A percentile compares a stretch with the other conserved stretches of the same genome.
Conservation (phyloP, 2,329 filamentous ascomycete species). For the Alternaria brassicae region DNA sequence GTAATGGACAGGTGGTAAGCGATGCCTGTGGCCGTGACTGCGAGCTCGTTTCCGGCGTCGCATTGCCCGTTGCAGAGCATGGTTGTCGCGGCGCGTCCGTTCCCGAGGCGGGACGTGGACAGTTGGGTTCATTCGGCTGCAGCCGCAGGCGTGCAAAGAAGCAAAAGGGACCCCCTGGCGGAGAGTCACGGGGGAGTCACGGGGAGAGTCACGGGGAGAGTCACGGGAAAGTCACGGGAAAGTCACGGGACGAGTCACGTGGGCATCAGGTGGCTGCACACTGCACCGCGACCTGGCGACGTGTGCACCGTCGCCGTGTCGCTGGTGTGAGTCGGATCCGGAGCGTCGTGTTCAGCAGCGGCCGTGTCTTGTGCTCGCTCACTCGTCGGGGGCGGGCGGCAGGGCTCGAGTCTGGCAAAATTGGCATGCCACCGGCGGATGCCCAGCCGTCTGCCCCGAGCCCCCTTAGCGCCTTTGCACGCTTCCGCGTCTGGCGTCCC, state of each 20-base stretch:
- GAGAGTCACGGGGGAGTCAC: too few relatives aligned
- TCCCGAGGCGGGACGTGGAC: slow-evolving; percentile 10
- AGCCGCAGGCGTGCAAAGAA: slow-evolving; percentile 12
- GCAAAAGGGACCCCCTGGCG: slow-evolving; percentile 3
- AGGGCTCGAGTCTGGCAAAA: slow-evolving; percentile 7
- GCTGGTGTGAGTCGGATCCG: not conserved
- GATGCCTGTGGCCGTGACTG: not conserved
- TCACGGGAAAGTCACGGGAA: too few relatives aligned
- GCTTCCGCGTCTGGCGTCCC: slow-evolving; percentile 16
- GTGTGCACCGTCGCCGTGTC: not conserved
- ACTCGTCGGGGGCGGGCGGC: not conserved
- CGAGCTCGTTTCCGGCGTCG: not conserved
- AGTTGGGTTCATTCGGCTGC: slow-evolving; percentile 11
- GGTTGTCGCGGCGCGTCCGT: slow-evolving; percentile 10
- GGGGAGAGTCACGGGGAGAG: too few relatives aligned
- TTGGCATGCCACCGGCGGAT: slow-evolving; percentile 13
- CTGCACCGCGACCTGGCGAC: too few relatives aligned
- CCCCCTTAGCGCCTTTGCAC: slow-evolving; percentile 9
- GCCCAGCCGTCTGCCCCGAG: slow-evolving; percentile 14
- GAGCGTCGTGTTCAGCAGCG: not conserved
- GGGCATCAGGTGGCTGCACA: not conserved
- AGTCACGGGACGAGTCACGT: slow-evolving; percentile 4
- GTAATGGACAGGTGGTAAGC: not conserved
- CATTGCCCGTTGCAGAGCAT: not conserved
- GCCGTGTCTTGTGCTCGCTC: not conserved